A percentile compares a stretch with the other conserved stretches of the same genome.
These are phyloP conservation scores for Pterocarpus macrocarpus DNA, from an alignment of 306 rosid genomes.

Conservation along the genomic window DNA sequence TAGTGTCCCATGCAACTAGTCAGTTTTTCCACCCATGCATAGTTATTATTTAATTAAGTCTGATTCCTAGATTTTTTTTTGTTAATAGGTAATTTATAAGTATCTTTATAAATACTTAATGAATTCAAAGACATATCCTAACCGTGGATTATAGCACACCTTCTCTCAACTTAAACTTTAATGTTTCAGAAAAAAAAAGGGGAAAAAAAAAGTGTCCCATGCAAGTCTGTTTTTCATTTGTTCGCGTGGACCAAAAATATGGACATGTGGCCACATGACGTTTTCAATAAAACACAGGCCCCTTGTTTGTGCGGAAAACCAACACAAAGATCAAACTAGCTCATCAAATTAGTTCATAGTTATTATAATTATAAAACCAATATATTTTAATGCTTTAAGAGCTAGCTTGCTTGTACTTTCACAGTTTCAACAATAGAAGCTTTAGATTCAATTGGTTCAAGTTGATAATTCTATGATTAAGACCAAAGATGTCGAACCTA, in stretches of 20 bases:
- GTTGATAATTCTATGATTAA: constrained; percentile 24
- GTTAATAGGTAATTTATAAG: no score
- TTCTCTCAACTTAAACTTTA: no score
- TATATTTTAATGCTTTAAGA: constrained; percentile 12
- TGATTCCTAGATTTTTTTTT: no score
- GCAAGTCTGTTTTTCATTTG: neutral
- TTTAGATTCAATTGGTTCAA: constrained; percentile 30
- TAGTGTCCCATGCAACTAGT: neutral
- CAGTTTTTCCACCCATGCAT: no score
- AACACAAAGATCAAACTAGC: constrained; percentile 11
- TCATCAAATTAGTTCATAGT: neutral
- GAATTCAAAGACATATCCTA: no score
- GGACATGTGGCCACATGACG: constrained; percentile 21
- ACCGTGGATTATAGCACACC: no score
- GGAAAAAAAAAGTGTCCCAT: neutral
- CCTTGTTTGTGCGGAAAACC: constrained; percentile 28
- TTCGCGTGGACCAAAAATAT: neutral
- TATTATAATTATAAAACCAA: neutral
- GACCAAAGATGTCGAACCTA: constrained; percentile 23
- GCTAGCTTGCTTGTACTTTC: neutral
- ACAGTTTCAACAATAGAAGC: constrained; percentile 24
- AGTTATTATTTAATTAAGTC: no score
- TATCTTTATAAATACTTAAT: no score
- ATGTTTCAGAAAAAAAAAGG: no score
- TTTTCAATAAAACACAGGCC: constrained; percentile 2